Base-by-base conservation (phyloP, 148 eudicot genomes). In the Chenopodium album region DNA sequence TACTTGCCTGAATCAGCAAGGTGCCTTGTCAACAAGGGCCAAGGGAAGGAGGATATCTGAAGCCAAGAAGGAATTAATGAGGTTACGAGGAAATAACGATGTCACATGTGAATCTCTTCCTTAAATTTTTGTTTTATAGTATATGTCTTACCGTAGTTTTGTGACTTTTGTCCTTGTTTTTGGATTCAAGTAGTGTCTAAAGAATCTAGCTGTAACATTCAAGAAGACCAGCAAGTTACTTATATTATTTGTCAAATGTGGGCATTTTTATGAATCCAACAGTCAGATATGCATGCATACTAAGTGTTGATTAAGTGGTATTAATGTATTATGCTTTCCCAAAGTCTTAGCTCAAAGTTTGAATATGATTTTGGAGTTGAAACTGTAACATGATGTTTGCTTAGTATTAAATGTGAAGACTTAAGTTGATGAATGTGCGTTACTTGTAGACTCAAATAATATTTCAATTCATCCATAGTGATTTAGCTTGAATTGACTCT, bases 11-110 rank as follows among this genome's bases (percentile, higher is more conserved):
- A 95, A 87, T 95, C 98, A 60, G 97, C 98, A 11, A 75, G 98
- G 79, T 95, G 98, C 97, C 96, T 95, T 65, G 97, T 95, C 50
- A 95, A 96, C 79, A 95, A 95, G 87, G 98, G 97, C 29, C 29
- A 28, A 28, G 29, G 29, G 29, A 28, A 28, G 29, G 54, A 91
- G 84, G 86, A 92, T 95, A 94, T 14, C 64, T n/a, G 97, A 95
- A 88, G 97, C 98, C 1, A 93, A 90, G 86, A 82, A 77, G 75
- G 98, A 93, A 87, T 84, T 95, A 73, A 95, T 89, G 80, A 84
- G 80, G 80, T 81, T 95, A 75, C 95, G 96, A 71, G 98, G 97
- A 79, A 83, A 85, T 71, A 91, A 93, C 75, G 97, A 95, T 78
- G 92, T 95, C 73, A 82, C 91, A 88, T 95, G 98, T 94, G 81